phyloP scores from a whole-genome alignment of 768 basidiomycete species.

The Russula emetica region DNA sequence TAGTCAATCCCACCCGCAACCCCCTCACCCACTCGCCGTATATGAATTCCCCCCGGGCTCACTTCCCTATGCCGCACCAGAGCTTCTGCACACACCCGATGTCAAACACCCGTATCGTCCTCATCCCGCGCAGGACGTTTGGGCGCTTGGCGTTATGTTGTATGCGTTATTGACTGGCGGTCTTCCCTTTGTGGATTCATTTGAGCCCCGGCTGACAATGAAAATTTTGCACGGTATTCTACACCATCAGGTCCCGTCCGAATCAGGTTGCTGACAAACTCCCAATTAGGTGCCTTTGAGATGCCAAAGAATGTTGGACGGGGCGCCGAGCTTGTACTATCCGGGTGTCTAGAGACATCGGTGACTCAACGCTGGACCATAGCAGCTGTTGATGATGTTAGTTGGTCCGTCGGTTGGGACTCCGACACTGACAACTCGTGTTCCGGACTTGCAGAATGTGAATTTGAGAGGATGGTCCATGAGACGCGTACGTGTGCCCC shows the following conservation, averaged over 20 bases:
- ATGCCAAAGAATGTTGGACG: slow-evolving; percentile 53
- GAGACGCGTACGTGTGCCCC: slow-evolving; percentile 39
- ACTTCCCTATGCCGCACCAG: slow-evolving; percentile 86
- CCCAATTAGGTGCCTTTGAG: slow-evolving; percentile 54
- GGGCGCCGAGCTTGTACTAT: slow-evolving; percentile 63
- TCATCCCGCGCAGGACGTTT: slow-evolving; percentile 84
- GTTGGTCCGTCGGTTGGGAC: slow-evolving; percentile 76
- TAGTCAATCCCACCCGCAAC: slow-evolving; percentile 28
- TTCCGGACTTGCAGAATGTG: slow-evolving; percentile 31
- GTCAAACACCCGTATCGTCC: slow-evolving; percentile 39
- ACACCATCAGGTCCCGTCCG: slow-evolving; percentile 28
- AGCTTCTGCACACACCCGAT: slow-evolving; percentile 65
- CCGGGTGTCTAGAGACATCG: slow-evolving; percentile 72
- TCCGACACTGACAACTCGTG: slow-evolving; percentile 40
- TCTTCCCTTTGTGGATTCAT: slow-evolving; percentile 86
- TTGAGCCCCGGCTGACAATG: slow-evolving; percentile 87
- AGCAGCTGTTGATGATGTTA: slow-evolving; percentile 69
- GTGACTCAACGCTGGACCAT: slow-evolving; percentile 72
- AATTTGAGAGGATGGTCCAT: slow-evolving; percentile 34
- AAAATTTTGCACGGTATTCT: slow-evolving; percentile 80
- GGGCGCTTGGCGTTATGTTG: slow-evolving; percentile 91
- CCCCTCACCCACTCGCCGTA: slow-evolving; percentile 34
- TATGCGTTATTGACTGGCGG: slow-evolving; percentile 78
- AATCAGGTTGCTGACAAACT: slow-evolving; percentile 23
- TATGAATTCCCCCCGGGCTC: slow-evolving; percentile 70